Conservation (phyloP, 176 grass and related monocot genomes). For the Carex littledalei region DNA sequence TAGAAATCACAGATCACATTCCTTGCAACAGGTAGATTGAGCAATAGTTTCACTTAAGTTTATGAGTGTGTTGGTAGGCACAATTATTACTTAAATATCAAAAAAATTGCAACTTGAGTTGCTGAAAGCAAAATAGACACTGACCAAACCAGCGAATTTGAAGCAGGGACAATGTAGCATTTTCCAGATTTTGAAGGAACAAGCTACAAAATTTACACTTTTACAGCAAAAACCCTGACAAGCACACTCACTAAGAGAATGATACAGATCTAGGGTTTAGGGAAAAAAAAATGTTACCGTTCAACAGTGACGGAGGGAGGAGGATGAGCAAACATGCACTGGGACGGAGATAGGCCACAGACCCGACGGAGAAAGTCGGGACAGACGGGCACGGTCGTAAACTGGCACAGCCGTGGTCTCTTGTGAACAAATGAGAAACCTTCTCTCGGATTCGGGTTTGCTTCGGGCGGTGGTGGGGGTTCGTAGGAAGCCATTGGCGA, state of each 20-base stretch:
- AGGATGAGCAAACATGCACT: constrained; percentile 70
- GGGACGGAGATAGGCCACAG: constrained; percentile 43
- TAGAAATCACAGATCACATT: not conserved
- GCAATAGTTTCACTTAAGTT: not conserved
- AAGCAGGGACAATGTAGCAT: not conserved
- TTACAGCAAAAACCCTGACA: not conserved
- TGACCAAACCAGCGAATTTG: not conserved
- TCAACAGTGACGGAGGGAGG: constrained; percentile 46
- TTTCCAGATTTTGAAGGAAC: not conserved
- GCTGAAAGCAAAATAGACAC: not conserved
- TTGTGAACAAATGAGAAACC: not conserved
- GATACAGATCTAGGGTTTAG: not conserved
- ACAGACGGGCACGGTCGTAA: constrained; percentile 42
- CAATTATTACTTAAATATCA: not conserved
- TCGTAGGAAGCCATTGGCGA: constrained; percentile 41
- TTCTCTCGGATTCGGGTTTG: not conserved
- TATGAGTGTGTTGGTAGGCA: not conserved
- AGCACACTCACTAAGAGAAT: not conserved
- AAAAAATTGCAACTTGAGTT: not conserved
- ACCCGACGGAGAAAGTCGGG: constrained; percentile 46
- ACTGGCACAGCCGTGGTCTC: constrained; percentile 25
- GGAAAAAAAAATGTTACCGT: constrained; percentile 28
- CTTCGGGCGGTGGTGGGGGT: constrained; percentile 39
- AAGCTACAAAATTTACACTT: not conserved
- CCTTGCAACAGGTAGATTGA: not conserved